phyloP scores from a whole-genome alignment of 1,284 basidiomycete species.

The Xanthoconium separans region DNA sequence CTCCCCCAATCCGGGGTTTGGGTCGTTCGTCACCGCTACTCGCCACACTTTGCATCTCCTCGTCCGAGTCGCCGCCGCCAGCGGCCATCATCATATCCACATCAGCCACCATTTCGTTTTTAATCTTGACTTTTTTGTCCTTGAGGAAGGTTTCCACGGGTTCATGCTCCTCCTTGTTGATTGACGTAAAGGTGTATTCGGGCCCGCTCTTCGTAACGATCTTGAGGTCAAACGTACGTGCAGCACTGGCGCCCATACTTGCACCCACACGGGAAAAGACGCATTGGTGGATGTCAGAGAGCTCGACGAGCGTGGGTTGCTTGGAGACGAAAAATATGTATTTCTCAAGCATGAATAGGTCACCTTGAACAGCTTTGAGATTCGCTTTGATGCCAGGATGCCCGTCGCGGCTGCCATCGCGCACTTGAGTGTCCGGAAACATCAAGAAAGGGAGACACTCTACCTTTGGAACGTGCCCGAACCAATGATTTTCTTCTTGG shows the following conservation, averaged over 20 bases:
- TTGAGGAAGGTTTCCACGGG: conserved; percentile 83
- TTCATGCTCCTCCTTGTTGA: conserved; percentile 96
- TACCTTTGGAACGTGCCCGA: conserved; percentile 86
- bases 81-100: conserved; percentile 73
- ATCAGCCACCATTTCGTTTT: conserved; percentile 95
- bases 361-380: conserved; percentile 95
- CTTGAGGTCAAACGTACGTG: conserved; percentile 93
- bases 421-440: conserved; percentile 3
- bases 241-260: conserved; percentile 77
- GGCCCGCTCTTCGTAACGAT: conserved; percentile 82
- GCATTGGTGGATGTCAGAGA: conserved; percentile 89
- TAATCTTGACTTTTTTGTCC: conserved; percentile 90
- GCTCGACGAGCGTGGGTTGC: conserved; percentile 89
- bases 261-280: conserved; percentile 96
- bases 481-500: conserved; percentile 88
- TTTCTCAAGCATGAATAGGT: conserved; percentile 98
- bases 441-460: neutral
- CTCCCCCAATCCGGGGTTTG: conserved; percentile 50
- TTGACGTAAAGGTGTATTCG: conserved; percentile 88
- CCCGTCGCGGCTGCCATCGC: conserved; percentile 57
- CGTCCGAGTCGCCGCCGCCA: conserved; percentile 74
- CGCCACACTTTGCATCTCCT: conserved; percentile 79
- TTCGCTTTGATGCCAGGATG: conserved; percentile 93
- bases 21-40: conserved; percentile 68
- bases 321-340: conserved; percentile 98